Evolutionary conservation across 1,284 basidiomycete species (phyloP), one percentile per base, ranked within the genome.

Genomic region (Melampsora medusae): DNA sequence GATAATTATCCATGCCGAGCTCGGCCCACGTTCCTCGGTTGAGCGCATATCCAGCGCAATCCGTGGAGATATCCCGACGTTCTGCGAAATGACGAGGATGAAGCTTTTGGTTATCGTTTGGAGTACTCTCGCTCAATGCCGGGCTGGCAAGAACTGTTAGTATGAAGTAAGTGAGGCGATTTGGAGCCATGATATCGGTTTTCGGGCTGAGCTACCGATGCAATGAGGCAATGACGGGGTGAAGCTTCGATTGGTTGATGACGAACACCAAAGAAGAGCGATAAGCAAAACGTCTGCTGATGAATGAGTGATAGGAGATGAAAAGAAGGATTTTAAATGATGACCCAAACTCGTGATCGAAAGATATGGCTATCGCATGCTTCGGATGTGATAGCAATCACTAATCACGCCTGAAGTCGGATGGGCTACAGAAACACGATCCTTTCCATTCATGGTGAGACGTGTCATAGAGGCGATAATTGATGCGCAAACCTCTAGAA

Each of bases 11-110:
- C 9, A 73, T 73, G 33, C 70, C 70, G 9, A 73, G 50, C 49
- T 66, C 70, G 16, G 70, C 70, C 70, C 70, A 73, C 14, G 70
- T 73, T 33, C 70, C 70, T 53, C 70, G 60, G 53, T 73, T 73
- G 6, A 73, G 33, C 12, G 60, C 70, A 66, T 73, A 73, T 17
- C 70, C 70, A 14, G 70, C 61, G 50, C 70, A 73, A 56, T 66
- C 70, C 4, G 28, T 46, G n/a, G 56, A 59, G 7, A 31, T 22
- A 46, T 48, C 60, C 6, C 17, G 53, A 56, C n/a, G 5, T 56
- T 56, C 53, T 56, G n/a, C 12, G 53, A 56, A 28, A 9, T 56
- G 53, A 56, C 53, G 53, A 56, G 53, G 25, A n/a, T 56, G 53
- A 56, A 56, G 4, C 12, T 28, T 56, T 56, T 28, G 53, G 14